phyloP scores from a whole-genome alignment of 495 filamentous ascomycete genomes.

The Penicillium robsamsonii region DNA sequence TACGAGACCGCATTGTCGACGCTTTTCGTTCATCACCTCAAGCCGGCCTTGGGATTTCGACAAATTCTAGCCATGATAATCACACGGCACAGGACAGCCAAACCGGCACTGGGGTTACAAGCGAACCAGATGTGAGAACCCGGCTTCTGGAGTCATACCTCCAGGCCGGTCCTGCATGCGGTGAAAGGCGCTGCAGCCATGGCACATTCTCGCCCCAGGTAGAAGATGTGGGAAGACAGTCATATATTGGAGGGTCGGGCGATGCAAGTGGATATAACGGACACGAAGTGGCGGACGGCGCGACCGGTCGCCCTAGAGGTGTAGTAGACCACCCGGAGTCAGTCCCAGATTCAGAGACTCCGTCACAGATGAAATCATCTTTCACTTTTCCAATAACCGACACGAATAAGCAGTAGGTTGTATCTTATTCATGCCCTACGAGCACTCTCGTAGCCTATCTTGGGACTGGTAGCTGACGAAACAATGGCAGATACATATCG shows the following conservation, averaged over 20 bases:
- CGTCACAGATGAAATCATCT: slow-evolving; percentile 34
- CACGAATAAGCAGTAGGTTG: slow-evolving; percentile 36
- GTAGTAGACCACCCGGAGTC: slow-evolving; percentile 19
- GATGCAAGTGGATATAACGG: slow-evolving; percentile 26
- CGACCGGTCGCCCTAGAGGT: slow-evolving; percentile 13
- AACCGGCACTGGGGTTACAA: slow-evolving; percentile 14
- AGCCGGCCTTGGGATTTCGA: slow-evolving; percentile 7
- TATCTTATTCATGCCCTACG: neutral
- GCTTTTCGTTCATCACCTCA: slow-evolving; percentile 30
- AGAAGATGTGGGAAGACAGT: slow-evolving; percentile 45
- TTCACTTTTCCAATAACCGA: slow-evolving; percentile 30
- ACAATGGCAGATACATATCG: slow-evolving; percentile 68
- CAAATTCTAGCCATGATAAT: neutral
- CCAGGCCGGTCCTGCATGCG: slow-evolving; percentile 35
- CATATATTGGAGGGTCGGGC: slow-evolving; percentile 18
- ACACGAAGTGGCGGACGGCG: slow-evolving; percentile 13
- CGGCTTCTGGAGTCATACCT: slow-evolving; percentile 42
- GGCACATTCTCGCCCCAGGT: slow-evolving; percentile 77
- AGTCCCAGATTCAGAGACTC: slow-evolving; percentile 33
- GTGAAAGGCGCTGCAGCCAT: slow-evolving; percentile 60
- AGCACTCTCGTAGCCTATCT: slow-evolving; percentile 3
- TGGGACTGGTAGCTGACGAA: slow-evolving; percentile 16
- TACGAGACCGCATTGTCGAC: slow-evolving; percentile 38
- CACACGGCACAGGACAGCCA: slow-evolving; percentile 5
- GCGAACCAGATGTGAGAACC: slow-evolving; percentile 33